Conservation (phyloP, 164 flowering plant species). For the Sextonia rubra region DNA sequence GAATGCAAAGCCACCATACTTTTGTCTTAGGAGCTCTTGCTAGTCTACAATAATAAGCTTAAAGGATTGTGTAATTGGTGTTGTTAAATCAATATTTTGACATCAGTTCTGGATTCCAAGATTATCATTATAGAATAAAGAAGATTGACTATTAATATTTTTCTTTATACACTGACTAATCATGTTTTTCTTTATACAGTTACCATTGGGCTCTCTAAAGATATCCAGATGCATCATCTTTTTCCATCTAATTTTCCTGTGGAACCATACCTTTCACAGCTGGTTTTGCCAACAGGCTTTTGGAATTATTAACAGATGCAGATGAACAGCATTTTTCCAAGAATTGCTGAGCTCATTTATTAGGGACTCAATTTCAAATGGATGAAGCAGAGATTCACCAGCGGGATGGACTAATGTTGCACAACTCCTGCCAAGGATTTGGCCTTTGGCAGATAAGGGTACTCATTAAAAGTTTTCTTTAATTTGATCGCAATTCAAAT, state of each 20-base stretch:
- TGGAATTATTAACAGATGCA: too few relatives aligned
- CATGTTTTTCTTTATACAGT: neutral
- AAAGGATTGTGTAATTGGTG: neutral
- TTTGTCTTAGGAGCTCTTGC: neutral
- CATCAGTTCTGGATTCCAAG: neutral
- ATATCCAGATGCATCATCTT: neutral
- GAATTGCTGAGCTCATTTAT: too few relatives aligned
- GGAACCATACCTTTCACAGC: neutral
- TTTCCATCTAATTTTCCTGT: neutral
- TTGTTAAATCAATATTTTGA: neutral
- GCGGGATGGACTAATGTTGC: neutral
- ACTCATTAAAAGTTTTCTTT: too few relatives aligned
- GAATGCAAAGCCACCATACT: neutral
- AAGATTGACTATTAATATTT: neutral
- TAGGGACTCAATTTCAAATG: neutral
- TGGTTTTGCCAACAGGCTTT: too few relatives aligned
- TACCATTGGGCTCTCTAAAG: neutral
- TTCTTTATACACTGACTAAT: neutral
- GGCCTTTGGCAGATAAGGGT: too few relatives aligned
- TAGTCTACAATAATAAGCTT: neutral
- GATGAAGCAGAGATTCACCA: neutral
- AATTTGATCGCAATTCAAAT: too few relatives aligned
- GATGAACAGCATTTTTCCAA: too few relatives aligned
- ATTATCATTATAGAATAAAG: neutral
- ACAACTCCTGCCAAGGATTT: neutral